These are phyloP conservation scores for Aspergillus ochraceus DNA, from an alignment of 2,329 filamentous ascomycete genomes.

Conservation along the genomic window DNA sequence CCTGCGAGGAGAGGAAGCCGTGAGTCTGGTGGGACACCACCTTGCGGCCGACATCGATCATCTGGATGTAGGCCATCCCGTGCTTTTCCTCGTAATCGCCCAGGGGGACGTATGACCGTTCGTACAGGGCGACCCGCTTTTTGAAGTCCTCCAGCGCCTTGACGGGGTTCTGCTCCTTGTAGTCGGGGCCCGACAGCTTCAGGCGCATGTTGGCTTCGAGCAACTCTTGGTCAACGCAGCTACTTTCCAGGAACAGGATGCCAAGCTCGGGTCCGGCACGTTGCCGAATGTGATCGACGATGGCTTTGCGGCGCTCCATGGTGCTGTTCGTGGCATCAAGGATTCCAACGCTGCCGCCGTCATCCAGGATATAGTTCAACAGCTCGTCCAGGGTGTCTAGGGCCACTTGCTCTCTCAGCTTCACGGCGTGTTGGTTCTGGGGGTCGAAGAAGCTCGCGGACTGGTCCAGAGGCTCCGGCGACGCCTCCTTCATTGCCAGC, in stretches of 20 bases:
- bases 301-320: slow-evolving; percentile 74
- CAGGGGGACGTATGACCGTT: slow-evolving; percentile 88
- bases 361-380: slow-evolving; percentile 79
- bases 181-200: slow-evolving; percentile 93
- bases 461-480: slow-evolving; percentile 70
- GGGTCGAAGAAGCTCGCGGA: slow-evolving; percentile 94
- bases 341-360: slow-evolving; percentile 87
- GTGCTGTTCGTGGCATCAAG: slow-evolving; percentile 98
- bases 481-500: slow-evolving; percentile 25
- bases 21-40: slow-evolving; percentile 86
- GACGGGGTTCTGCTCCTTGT: slow-evolving; percentile 86
- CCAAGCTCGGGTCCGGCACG: slow-evolving; percentile 82
- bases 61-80: slow-evolving; percentile 92
- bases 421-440: slow-evolving; percentile 75
- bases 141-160: slow-evolving; percentile 89
- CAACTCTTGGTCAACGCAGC: slow-evolving; percentile 80
- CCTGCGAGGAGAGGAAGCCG: slow-evolving; percentile 88
- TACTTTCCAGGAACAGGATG: slow-evolving; percentile 92
- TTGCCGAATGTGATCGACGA: slow-evolving; percentile 79
- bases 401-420: slow-evolving; percentile 85
- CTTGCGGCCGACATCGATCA: slow-evolving; percentile 96
- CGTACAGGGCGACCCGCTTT: slow-evolving; percentile 86
- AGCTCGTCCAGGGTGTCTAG: slow-evolving; percentile 91
- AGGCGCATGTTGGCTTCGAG: slow-evolving; percentile 96
- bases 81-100: slow-evolving; percentile 88